Conservation (phyloP, 2,329 filamentous ascomycete genomes). For the Dryadomyces quercus-mongolicae region DNA sequence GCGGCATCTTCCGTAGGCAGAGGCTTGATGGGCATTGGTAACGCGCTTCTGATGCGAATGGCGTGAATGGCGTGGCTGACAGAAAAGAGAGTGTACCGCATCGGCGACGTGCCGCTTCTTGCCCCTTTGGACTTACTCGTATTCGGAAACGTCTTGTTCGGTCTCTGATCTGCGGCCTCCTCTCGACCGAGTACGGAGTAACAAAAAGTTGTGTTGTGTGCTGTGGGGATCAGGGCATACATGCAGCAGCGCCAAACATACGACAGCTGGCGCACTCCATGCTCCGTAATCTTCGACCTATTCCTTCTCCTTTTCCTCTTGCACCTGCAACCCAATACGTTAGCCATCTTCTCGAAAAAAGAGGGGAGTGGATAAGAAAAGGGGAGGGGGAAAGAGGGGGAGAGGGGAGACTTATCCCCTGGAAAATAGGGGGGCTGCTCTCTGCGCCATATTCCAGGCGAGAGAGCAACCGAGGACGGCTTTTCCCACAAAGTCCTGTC, state of each 20-base stretch:
- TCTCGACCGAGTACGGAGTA: no score
- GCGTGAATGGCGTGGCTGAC: no score
- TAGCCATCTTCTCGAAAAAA: not conserved
- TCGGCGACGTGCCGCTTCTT: no score
- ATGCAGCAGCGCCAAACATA: not conserved
- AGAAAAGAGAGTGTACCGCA: no score
- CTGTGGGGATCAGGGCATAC: not conserved
- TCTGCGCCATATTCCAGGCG: constrained; percentile 35
- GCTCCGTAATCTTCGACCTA: not conserved
- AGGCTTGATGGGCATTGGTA: no score
- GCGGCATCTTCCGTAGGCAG: not conserved
- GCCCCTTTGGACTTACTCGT: not conserved
- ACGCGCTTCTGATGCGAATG: no score
- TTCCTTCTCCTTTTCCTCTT: not conserved
- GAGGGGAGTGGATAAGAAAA: not conserved
- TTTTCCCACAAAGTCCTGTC: constrained; percentile 23
- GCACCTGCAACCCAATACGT: not conserved
- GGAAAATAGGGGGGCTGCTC: constrained; percentile 29
- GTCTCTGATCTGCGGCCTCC: not conserved
- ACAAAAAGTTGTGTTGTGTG: no score
- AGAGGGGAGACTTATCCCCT: constrained; percentile 35
- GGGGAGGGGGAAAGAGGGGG: not conserved
- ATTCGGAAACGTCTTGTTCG: not conserved
- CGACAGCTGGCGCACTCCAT: not conserved
- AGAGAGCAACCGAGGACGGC: constrained; percentile 36